Evolutionary conservation across 306 rosid genomes (phyloP).

Genomic region (Casuarina glauca): DNA sequence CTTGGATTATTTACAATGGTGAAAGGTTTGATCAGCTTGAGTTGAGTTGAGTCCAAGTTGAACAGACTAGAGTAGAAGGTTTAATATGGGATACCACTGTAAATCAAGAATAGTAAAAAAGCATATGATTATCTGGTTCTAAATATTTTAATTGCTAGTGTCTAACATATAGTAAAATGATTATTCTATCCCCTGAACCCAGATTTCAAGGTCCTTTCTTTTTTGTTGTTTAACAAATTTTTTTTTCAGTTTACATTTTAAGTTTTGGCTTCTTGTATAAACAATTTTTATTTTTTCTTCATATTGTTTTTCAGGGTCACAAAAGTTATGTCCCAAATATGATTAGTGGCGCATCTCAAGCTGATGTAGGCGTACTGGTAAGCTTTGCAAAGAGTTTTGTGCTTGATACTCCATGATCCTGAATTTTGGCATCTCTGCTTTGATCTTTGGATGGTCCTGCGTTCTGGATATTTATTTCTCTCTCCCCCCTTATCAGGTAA

Average conservation of each 20-base stretch:
- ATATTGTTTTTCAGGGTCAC: conserved; percentile 73
- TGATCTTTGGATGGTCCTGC: conserved; percentile 14
- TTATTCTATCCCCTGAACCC: background rate
- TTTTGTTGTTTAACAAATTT: background rate
- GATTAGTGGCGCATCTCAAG: conserved; percentile 99
- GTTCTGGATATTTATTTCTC: background rate
- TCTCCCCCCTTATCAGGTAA: conserved; percentile 53
- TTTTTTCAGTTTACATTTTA: background rate
- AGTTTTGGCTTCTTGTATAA: conserved; percentile 15
- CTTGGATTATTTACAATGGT: too few species aligned
- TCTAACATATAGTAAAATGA: background rate
- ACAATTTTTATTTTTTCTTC: conserved; percentile 16
- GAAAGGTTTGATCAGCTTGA: too few species aligned
- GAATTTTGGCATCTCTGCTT: background rate
- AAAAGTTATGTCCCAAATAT: conserved; percentile 99
- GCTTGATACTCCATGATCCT: background rate
- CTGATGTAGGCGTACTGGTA: conserved; percentile 97
- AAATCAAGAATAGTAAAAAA: background rate
- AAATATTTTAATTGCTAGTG: background rate
- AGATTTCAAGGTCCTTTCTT: background rate
- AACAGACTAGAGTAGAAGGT: background rate
- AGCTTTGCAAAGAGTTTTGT: conserved; percentile 22
- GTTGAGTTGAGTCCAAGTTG: background rate
- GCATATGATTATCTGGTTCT: background rate
- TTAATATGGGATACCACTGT: too few species aligned